Base-by-base conservation (phyloP, 2,329 filamentous ascomycete species). In the Orbilia ellipsospora region DNA sequence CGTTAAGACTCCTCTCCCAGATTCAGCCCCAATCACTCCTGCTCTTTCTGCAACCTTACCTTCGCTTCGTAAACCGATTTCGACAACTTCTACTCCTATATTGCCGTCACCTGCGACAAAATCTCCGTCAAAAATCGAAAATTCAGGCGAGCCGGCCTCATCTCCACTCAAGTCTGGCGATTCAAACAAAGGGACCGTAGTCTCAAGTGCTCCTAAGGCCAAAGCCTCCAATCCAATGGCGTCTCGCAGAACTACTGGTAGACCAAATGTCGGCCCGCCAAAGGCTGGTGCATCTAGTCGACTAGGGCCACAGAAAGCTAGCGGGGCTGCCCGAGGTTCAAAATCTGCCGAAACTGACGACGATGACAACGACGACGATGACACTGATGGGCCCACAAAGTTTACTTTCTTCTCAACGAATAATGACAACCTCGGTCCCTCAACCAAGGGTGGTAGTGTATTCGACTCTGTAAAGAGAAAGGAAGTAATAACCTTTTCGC, bases 301-400 rank as follows among this genome's bases (percentile, higher is more conserved):
- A 44, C 20, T 54, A 59, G 59, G 59, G 36, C 18, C 64, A 23
- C 72, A 75, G 64, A 75, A 69, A 69, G 59, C 72, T 48, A 64
- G 64, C 16, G 15, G 54, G 55, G 61, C 64, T 45, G 23, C 57
- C n/a, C 65, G 63, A 65, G 10, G n/a, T 42, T 15, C 31, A 7
- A 65, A 66, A 6, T 1, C 7, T 45, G 36, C 36, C 23, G 42
- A 23, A 6, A 16, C 23, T 26, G 54, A 63, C 10, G 31, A 51
- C 36, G 40, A 44, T 13, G 64, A 65, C 10, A 54, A 62, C 1
- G 52, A 54, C 15, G 15, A 23, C 6, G 65, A 42, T 18, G 56
- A 23, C 31, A 12, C 10, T 42, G 50, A 20, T 23, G 26, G 31
- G 5, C 12, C 55, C 36, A 2, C 45, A 10, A 36, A 61, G 18